These are phyloP conservation scores for Viola pubescens DNA, from an alignment of 441 rosid species.

Conservation along the genomic window DNA sequence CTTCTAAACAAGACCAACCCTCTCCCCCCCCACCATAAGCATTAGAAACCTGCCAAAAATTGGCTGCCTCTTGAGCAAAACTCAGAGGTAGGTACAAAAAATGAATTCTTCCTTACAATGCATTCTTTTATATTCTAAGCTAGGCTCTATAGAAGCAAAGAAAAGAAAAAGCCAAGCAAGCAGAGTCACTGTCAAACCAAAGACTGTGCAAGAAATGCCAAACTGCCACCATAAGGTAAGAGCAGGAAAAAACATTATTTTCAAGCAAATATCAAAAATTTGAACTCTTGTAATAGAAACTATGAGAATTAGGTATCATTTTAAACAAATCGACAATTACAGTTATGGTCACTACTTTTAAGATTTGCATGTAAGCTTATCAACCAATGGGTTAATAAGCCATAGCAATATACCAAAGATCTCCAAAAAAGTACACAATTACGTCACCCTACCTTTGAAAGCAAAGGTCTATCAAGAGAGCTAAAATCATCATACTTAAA, in stretches of 20 bases:
- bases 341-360: background rate
- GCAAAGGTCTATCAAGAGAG: constrained; percentile 81
- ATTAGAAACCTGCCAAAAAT: constrained; percentile 2
- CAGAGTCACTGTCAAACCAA: background rate
- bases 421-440: background rate
- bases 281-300: background rate
- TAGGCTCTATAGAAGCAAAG: background rate
- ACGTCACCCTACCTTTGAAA: constrained; percentile 61
- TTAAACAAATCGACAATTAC: background rate
- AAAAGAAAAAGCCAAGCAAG: background rate
- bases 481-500: constrained; percentile 87
- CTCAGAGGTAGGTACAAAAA: background rate
- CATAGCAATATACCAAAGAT: background rate
- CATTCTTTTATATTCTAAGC: background rate
- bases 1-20: too few species aligned
- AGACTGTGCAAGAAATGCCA: background rate
- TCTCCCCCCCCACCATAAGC: background rate
- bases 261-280: background rate
- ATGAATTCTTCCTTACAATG: background rate
- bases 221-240: background rate
- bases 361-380: background rate
- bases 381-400: background rate
- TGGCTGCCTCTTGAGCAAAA: background rate
- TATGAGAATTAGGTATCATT: constrained; percentile 1
- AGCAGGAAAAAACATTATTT: constrained; percentile 1